These are phyloP conservation scores for Orychophragmus violaceus DNA, from an alignment of 345 rosid genomes.

Conservation along the genomic window DNA sequence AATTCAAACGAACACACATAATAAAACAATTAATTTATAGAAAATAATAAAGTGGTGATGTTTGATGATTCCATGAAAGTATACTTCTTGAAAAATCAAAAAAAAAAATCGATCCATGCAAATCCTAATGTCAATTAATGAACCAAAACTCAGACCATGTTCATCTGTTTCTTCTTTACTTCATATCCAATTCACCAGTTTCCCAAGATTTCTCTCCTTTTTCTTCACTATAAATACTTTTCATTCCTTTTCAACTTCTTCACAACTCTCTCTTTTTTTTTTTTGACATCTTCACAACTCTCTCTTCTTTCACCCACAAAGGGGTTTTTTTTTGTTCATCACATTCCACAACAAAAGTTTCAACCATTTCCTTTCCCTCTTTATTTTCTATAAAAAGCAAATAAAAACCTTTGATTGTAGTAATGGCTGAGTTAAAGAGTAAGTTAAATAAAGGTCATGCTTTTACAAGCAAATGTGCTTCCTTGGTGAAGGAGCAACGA, in stretches of 20 bases:
- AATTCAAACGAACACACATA: neutral
- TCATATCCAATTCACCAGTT: constrained; percentile 18
- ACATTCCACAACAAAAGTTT: constrained; percentile 3
- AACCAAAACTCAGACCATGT: constrained; percentile 27
- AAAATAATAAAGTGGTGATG: neutral
- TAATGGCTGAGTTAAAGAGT: constrained; percentile 42
- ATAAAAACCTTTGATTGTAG: neutral
- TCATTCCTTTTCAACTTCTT: neutral
- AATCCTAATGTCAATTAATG: constrained; percentile 25
- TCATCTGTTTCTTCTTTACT: constrained; percentile 33
- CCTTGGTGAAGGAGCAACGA: constrained; percentile 58
- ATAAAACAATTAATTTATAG: neutral
- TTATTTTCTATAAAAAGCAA: neutral
- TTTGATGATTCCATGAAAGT: constrained; percentile 19
- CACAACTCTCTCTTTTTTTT: constrained; percentile 14
- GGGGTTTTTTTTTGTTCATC: constrained; percentile 10
- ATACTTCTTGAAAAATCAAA: constrained; percentile 17
- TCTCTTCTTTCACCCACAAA: constrained; percentile 19
- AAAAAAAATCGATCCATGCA: constrained; percentile 17
- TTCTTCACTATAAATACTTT: constrained; percentile 19
- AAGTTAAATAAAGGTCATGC: constrained; percentile 36
- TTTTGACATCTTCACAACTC: neutral
- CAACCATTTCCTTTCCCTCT: neutral
- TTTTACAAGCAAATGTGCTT: constrained; percentile 59
- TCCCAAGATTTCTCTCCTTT: constrained; percentile 9